A percentile compares a stretch with the other conserved stretches of the same genome.
Conservation (phyloP, 2,329 filamentous ascomycete genomes). For the Nemania diffusa region DNA sequence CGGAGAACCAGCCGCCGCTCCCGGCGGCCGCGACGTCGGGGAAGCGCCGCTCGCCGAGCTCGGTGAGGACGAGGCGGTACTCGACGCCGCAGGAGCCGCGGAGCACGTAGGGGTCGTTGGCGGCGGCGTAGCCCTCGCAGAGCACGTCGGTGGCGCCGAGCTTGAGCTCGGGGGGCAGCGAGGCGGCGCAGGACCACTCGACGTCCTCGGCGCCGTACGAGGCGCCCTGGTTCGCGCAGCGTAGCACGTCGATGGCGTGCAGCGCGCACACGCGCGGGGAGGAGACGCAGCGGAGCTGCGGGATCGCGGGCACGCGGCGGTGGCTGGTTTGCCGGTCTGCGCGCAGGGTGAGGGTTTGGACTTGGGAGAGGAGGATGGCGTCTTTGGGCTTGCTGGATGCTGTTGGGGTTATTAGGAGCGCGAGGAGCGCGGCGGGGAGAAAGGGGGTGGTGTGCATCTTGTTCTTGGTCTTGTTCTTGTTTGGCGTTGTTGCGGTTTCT, state of each 20-base stretch:
- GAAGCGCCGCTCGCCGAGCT: conserved; percentile 76
- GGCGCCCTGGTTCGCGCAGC: conserved; percentile 85
- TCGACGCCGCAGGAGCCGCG: conserved; percentile 94
- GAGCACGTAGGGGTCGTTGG: conserved; percentile 86
- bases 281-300: conserved; percentile 82
- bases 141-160: conserved; percentile 89
- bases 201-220: conserved; percentile 84
- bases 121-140: conserved; percentile 85
- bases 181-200: conserved; percentile 86
- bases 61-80: conserved; percentile 83
- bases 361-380: conserved; percentile 67
- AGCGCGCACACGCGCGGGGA: conserved; percentile 71
- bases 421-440: conserved; percentile 34
- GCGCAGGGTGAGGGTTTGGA: conserved; percentile 82
- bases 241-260: conserved; percentile 82
- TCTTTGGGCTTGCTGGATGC: conserved; percentile 55
- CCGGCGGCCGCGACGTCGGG: conserved; percentile 61
- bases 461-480: neutral
- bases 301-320: conserved; percentile 79
- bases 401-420: conserved; percentile 41
- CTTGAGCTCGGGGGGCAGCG: conserved; percentile 69
- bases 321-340: conserved; percentile 73
- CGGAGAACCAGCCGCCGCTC: conserved; percentile 50
- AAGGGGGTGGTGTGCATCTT: conserved; percentile 29
- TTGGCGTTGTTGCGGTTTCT: too few relatives aligned